phyloP scores from a whole-genome alignment of 1,284 basidiomycete genomes.

The Hypsizygus ulmarius region DNA sequence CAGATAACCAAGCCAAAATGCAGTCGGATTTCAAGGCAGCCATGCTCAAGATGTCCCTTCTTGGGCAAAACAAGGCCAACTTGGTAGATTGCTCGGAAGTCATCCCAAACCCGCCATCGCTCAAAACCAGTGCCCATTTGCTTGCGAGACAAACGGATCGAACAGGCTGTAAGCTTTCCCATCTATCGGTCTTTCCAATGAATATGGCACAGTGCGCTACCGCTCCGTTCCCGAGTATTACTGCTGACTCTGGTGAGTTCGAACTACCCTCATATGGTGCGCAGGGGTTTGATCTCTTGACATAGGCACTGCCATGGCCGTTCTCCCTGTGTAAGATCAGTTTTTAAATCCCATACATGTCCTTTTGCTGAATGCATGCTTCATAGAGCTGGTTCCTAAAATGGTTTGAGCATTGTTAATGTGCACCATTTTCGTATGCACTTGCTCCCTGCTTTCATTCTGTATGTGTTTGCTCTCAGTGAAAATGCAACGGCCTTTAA shows the following conservation, averaged over 20 bases:
- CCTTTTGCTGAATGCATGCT: no score
- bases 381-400: no score
- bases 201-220: slow-evolving; percentile 22
- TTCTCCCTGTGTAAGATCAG: no score
- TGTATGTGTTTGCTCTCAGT: no score
- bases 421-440: no score
- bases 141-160: slow-evolving; percentile 36
- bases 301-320: slow-evolving; percentile 17
- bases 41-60: slow-evolving; percentile 36
- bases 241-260: slow-evolving; percentile 24
- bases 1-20: slow-evolving; percentile 30
- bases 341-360: no score
- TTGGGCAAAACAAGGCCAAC: slow-evolving; percentile 30
- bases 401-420: no score
- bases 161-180: slow-evolving; percentile 30
- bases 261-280: background rate
- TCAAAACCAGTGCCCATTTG: slow-evolving; percentile 29
- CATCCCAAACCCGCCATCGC: slow-evolving; percentile 31
- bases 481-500: no score
- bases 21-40: slow-evolving; percentile 32
- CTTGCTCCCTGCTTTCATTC: no score
- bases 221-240: slow-evolving; percentile 29
- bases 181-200: background rate
- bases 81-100: slow-evolving; percentile 39
- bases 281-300: background rate